Base-by-base conservation (phyloP, 1,139 yeast species). In the Pichia cactophila region DNA sequence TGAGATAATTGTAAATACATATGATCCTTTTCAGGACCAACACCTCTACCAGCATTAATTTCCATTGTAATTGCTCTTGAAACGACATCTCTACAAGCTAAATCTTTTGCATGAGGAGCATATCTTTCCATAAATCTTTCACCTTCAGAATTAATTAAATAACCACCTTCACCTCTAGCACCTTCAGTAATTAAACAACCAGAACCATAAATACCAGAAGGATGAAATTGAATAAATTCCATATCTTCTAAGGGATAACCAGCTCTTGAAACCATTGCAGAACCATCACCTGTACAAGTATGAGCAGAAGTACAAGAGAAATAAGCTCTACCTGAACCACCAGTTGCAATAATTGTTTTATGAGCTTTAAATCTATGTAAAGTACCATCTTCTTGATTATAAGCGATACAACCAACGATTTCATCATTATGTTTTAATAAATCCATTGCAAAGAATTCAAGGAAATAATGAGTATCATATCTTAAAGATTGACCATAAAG, bases 151-250 rank as follows among this genome's bases (percentile, higher is more conserved):
- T 92, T 92, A 58, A 92, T 78, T 67, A 92, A 76, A 80, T 81
- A 90, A 58, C 98, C 98, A 80, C 98, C 98, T 77, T 92, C 98
- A 79, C 98, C 98, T 77, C 98, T 86, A 59, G 97, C 95, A 73
- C 98, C 98, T 73, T 92, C 98, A 54, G 98, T 92, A 68, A 92
- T 92, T 74, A 92, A 76, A 77, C 97, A 92, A 57, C 98, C 98
- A 45, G 97, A 89, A 54, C 98, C 98, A 71, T 92, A 92, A 69
- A 92, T 92, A 79, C 98, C 98, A 40, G 97, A 89, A 55, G 98
- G 98, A 72, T 92, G 98, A 90, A 92, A 92, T 74, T 92, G 98
- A 55, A 92, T 92, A 66, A 92, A 92, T 74, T 92, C 98, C 73
- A 90, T 76, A 74, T 92, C 98, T 75, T 92, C 96, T 66, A 90